A percentile compares a stretch with the other conserved stretches of the same genome.
Conservation (phyloP, 2,329 filamentous ascomycete species). For the Gliomastix tumulicola region DNA sequence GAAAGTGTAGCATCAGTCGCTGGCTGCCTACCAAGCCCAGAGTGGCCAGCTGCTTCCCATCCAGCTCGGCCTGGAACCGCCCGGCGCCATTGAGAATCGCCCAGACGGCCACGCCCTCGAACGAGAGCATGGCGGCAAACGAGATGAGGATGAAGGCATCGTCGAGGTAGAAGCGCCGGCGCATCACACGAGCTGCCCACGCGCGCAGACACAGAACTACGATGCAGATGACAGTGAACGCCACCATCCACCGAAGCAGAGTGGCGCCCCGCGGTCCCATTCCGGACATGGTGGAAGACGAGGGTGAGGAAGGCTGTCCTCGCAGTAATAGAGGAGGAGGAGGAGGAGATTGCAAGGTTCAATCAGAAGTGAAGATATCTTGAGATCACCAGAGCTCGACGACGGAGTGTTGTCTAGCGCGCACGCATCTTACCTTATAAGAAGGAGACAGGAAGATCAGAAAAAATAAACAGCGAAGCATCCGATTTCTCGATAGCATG, state of each 20-base stretch:
- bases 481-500: too few relatives aligned
- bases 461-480: too few relatives aligned
- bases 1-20: neutral
- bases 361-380: too few relatives aligned
- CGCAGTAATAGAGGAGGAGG: too few relatives aligned
- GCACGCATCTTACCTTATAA: too few relatives aligned
- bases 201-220: conserved; percentile 11
- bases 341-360: too few relatives aligned
- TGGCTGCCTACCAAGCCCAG: conserved; percentile 10
- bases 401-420: too few relatives aligned
- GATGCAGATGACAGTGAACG: conserved; percentile 9
- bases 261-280: too few relatives aligned
- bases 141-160: conserved; percentile 11
- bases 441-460: too few relatives aligned
- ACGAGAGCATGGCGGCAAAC: conserved; percentile 7
- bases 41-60: neutral
- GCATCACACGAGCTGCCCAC: conserved; percentile 10
- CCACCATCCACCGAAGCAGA: conserved; percentile 4
- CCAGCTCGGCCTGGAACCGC: neutral
- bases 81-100: conserved; percentile 11
- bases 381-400: too few relatives aligned
- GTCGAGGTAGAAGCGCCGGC: conserved; percentile 11
- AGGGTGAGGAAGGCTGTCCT: too few relatives aligned
- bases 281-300: too few relatives aligned
- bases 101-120: conserved; percentile 12